Evolutionary conservation across 2,329 filamentous ascomycete species (phyloP), one percentile per base, ranked within the genome.

Genomic region (Monilinia aucupariae): DNA sequence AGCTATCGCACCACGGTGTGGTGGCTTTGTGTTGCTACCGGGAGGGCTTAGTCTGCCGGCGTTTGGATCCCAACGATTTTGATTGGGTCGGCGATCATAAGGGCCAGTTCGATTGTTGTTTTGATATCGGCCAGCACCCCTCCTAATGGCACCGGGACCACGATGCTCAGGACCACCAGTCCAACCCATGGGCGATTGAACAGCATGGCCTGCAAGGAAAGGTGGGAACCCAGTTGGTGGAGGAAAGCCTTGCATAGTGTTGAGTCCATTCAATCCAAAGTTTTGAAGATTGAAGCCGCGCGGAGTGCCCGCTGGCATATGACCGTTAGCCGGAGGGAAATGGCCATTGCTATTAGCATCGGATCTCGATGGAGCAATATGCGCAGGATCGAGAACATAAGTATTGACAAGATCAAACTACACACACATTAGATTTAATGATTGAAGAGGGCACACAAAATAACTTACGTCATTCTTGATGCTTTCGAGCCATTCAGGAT

Each of bases 341-440:
- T 97, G 93, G 1, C 93, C 93, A 71, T 97, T 97, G 70, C 90
- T 96, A 73, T 96, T 97, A 45, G 92, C 90, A 78, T 99, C 92
- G 22, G 92, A 94, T 63, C 93, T 85, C 13, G 92, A 96, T 1
- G 94, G 91, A 43, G 92, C 92, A 74, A 99, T 97, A 71, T 96
- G 93, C 13, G 93, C 87, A 48, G 94, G 94, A 72, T 99, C 94
- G 51, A 96, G 81, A 39, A 97, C 92, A 73, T 99, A 99, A 37
- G 88, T 86, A 74, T 99, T 99, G 73, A 99, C 90, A 20, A 97
- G 85, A 64, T 89, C 84, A 70, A 96, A 87, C 91, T 96, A 71
- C 41, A 49, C 39, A 62, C 30, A 22, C 1, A 68, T 81, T 73
- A 81, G 77, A 64, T 48, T 47, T 66, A 25, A 20, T 37, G 12